phyloP scores from a whole-genome alignment of 192 early-diverging fungal genomes.

The Spinellus fusiger region DNA sequence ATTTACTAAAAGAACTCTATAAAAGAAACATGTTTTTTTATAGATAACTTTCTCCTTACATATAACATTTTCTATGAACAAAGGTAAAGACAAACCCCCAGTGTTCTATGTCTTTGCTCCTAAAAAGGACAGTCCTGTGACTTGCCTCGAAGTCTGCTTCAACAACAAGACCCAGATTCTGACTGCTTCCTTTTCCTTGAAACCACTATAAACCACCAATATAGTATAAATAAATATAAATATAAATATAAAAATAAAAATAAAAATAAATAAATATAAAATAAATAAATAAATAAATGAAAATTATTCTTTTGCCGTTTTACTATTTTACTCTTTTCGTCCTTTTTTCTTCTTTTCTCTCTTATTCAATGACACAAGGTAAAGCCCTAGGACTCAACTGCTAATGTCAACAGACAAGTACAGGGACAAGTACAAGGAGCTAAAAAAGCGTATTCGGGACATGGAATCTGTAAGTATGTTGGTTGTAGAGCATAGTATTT shows the following conservation, averaged over 20 bases:
- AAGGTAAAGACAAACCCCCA: too few species aligned
- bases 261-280: neutral
- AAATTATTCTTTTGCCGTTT: neutral
- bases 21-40: too few species aligned
- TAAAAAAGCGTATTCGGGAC: conserved; percentile 44
- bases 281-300: neutral
- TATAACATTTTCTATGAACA: too few species aligned
- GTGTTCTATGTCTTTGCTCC: too few species aligned
- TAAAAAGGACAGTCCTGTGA: too few species aligned
- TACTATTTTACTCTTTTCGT: neutral
- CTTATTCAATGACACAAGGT: neutral
- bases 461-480: conserved; percentile 40
- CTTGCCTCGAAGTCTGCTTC: too few species aligned
- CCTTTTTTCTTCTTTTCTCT: too few species aligned
- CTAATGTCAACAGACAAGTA: conserved; percentile 4
- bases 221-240: neutral
- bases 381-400: too few species aligned
- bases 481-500: neutral
- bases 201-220: neutral
- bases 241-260: neutral
- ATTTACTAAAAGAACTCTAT: too few species aligned
- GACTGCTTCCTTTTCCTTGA: neutral
- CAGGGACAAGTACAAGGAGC: conserved; percentile 40
- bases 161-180: too few species aligned
- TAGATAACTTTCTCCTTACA: too few species aligned